Percentiles rank a stretch among this genome's conserved stretches.
Evolutionary conservation across 2,329 filamentous ascomycete genomes (phyloP).

Genomic region (Alternaria sp.): DNA sequence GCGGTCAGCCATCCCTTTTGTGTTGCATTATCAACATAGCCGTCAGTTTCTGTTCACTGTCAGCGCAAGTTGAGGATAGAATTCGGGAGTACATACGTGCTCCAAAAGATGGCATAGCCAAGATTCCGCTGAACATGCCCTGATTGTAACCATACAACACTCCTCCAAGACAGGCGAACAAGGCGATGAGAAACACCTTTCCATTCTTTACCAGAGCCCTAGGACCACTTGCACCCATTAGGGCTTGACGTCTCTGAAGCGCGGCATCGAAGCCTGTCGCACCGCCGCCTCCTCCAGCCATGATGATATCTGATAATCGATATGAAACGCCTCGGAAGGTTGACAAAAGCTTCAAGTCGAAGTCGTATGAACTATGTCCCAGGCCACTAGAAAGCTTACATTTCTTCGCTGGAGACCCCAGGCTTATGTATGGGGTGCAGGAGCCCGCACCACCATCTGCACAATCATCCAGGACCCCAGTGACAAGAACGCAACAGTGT

Average conservation of each 20-base stretch:
- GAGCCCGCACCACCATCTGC: slow-evolving; percentile 8
- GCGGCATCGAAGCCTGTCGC: slow-evolving; percentile 33
- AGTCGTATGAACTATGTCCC: slow-evolving; percentile 2
- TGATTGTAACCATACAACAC: slow-evolving; percentile 76
- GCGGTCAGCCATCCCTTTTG: slow-evolving; percentile 62
- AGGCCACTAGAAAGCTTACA: slow-evolving; percentile 5
- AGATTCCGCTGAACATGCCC: slow-evolving; percentile 76
- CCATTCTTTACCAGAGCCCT: slow-evolving; percentile 61
- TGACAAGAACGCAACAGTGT: slow-evolving; percentile 15
- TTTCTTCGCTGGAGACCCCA: slow-evolving; percentile 10
- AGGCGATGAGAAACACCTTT: slow-evolving; percentile 63
- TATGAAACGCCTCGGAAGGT: neutral
- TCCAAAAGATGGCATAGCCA: slow-evolving; percentile 60
- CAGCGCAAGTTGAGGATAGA: neutral
- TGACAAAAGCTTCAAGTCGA: neutral
- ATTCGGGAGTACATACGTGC: slow-evolving; percentile 37
- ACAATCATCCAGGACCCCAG: slow-evolving; percentile 32
- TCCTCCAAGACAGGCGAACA: slow-evolving; percentile 63
- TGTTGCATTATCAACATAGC: slow-evolving; percentile 48
- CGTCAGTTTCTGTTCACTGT: slow-evolving; percentile 51
- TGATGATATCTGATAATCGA: slow-evolving; percentile 17
- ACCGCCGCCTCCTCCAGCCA: slow-evolving; percentile 34
- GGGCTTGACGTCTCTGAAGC: slow-evolving; percentile 30
- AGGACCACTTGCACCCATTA: slow-evolving; percentile 51
- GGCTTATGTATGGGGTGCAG: slow-evolving; percentile 15